Conservation (phyloP, 1,284 basidiomycete genomes). For the Heliocybe sulcata region DNA sequence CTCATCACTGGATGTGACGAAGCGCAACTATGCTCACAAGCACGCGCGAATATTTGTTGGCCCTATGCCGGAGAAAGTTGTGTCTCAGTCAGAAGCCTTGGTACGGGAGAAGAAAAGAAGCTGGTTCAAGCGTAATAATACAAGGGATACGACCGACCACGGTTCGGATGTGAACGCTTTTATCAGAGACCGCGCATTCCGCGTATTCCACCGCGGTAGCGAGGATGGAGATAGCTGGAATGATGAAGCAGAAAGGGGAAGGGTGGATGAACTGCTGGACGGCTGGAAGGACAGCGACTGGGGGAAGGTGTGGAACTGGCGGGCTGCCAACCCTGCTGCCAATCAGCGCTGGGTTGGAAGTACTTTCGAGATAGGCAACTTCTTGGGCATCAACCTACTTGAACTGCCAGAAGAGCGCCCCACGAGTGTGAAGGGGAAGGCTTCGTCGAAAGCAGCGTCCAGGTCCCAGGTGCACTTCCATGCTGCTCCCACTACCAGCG, state of each 20-base stretch:
- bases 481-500: constrained; percentile 12
- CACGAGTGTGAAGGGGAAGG: constrained; percentile 1
- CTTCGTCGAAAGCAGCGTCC: constrained; percentile 8
- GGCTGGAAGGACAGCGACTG: constrained; percentile 65
- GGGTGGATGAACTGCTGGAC: constrained; percentile 47
- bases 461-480: constrained; percentile 8
- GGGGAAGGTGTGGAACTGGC: constrained; percentile 38
- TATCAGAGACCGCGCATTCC: constrained; percentile 51
- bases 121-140: constrained; percentile 2
- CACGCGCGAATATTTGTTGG: constrained; percentile 33
- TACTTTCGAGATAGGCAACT: constrained; percentile 68
- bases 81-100: constrained; percentile 26
- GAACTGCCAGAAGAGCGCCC: constrained; percentile 17
- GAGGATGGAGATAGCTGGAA: constrained; percentile 53
- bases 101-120: constrained; percentile 14
- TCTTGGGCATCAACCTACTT: constrained; percentile 52
- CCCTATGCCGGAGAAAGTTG: constrained; percentile 54
- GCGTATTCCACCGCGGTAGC: constrained; percentile 58
- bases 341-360: constrained; percentile 55
- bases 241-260: constrained; percentile 39
- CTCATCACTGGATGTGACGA: not conserved
- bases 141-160: constrained; percentile 16
- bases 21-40: constrained; percentile 8
- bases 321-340: constrained; percentile 21
- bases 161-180: constrained; percentile 25